Evolutionary conservation across 495 filamentous ascomycete genomes (phyloP).

Genomic region (Aspergillus hancockii): DNA sequence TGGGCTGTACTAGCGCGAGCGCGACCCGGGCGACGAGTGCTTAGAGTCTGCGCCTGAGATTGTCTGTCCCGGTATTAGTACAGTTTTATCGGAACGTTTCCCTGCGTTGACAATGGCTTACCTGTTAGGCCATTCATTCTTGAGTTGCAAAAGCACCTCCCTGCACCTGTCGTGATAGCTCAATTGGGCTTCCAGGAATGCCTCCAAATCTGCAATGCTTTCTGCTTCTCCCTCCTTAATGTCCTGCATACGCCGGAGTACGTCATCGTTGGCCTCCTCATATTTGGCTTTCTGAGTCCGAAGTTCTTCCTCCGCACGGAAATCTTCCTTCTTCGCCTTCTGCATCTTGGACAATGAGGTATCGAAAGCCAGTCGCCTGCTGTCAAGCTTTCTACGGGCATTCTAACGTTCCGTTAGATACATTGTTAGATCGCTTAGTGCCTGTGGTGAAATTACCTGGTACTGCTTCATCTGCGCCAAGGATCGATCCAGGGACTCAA

Average conservation of each 20-base stretch:
- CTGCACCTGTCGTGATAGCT: slow-evolving; percentile 88
- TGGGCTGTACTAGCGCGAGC: slow-evolving; percentile 64
- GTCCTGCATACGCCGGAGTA: slow-evolving; percentile 90
- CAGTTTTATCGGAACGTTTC: neutral
- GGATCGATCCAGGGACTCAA: slow-evolving; percentile 87
- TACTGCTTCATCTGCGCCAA: slow-evolving; percentile 97
- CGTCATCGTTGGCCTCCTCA: slow-evolving; percentile 93
- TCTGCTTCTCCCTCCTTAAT: slow-evolving; percentile 91
- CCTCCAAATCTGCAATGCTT: slow-evolving; percentile 74
- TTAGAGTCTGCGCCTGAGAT: slow-evolving; percentile 27
- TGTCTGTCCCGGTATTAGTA: slow-evolving; percentile 30
- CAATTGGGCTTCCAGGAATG: slow-evolving; percentile 87
- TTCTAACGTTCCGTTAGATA: slow-evolving; percentile 45
- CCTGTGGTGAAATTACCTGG: slow-evolving; percentile 57
- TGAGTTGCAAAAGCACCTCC: slow-evolving; percentile 68
- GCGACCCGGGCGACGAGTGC: slow-evolving; percentile 43
- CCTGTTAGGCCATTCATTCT: slow-evolving; percentile 67
- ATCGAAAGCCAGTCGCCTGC: slow-evolving; percentile 86
- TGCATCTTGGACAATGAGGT: slow-evolving; percentile 88
- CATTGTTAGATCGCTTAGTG: slow-evolving; percentile 5
- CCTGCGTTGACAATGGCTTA: slow-evolving; percentile 33
- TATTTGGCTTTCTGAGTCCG: slow-evolving; percentile 93
- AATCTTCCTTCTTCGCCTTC: slow-evolving; percentile 91
- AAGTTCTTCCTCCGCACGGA: slow-evolving; percentile 89
- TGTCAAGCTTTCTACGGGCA: slow-evolving; percentile 93